Conservation (phyloP, 2,329 filamentous ascomycete genomes). For the Helicocarpus griseus region DNA sequence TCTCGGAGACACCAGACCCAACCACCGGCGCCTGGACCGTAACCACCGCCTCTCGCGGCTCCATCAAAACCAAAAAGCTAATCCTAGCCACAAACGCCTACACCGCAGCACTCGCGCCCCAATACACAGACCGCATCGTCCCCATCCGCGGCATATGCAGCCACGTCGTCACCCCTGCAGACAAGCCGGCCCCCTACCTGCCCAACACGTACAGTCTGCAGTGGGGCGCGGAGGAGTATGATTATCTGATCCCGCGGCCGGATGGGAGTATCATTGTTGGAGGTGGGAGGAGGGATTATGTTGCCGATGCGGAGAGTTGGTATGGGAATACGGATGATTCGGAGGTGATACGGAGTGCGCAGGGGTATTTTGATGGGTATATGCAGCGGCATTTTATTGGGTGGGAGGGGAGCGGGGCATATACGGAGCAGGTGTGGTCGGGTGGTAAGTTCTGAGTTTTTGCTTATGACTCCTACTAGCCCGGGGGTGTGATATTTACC, state of each 20-base stretch:
- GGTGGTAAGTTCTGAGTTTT: constrained; percentile 20
- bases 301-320: constrained; percentile 32
- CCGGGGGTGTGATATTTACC: no score
- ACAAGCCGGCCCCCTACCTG: constrained; percentile 18
- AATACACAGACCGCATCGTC: constrained; percentile 61
- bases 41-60: constrained; percentile 56
- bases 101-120: constrained; percentile 63
- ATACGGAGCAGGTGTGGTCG: constrained; percentile 26
- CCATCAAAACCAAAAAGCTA: constrained; percentile 51
- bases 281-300: constrained; percentile 44
- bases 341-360: constrained; percentile 37
- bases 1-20: constrained; percentile 18
- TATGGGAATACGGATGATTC: constrained; percentile 37
- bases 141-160: constrained; percentile 55
- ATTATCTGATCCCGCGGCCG: constrained; percentile 56
- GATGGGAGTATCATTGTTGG: constrained; percentile 51
- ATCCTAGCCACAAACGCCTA: constrained; percentile 79
- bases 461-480: no score
- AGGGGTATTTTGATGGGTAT: constrained; percentile 31
- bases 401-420: constrained; percentile 26
- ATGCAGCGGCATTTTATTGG: constrained; percentile 29
- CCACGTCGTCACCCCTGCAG: constrained; percentile 21
- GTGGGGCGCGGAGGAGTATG: constrained; percentile 48
- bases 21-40: constrained; percentile 45
- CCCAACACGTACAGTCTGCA: constrained; percentile 52